Evolutionary conservation across 176 grass and related monocot species (phyloP), one percentile per base, ranked within the genome.

Genomic region (Poa pratensis): DNA sequence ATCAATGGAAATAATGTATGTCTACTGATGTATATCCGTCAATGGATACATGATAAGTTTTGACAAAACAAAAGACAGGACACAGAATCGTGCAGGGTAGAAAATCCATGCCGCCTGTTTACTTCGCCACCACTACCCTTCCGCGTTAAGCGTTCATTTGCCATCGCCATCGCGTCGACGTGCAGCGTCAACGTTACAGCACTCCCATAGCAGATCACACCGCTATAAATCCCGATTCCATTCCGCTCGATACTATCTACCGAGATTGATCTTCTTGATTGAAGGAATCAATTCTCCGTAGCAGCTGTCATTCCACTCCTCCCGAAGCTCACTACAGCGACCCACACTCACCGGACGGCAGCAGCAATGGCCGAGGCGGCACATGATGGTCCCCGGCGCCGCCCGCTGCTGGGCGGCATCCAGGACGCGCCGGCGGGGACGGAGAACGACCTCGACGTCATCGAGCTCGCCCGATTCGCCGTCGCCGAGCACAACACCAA

Each of bases 401-500:
- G 51, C 17, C 7, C 2, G 50, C 24, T 57, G 76, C 0, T 64
- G 49, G 89, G 89, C 69, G 89, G 35, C 65, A 13, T 88, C 73
- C 57, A 22, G 15, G 90, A 88, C 82, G 86, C 83, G n/a, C 86
- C 76, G 55, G 85, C 58, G 7, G 90, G 86, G 53, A 70, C 65
- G 46, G 86, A 91, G 82, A 95, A 95, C 75, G 88, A 87, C 79
- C 76, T 90, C 34, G 24, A 58, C 22, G 73, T 55, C 73, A 26
- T 90, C 80, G 75, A 69, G 45, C 90, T 95, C 34, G 90, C 90
- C 19, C 93, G 90, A n/a, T 95, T 92, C 75, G 93, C 93, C 73
- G 69, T 92, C 69, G 70, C 34, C 43, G 87, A 95, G 86, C 90
- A 92, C 86, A 95, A 90, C 90, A 79, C 26, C 51, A 87, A 86